Evolutionary conservation across 2,329 filamentous ascomycete genomes (phyloP).

Genomic region (Tolypocladium pustulatum): DNA sequence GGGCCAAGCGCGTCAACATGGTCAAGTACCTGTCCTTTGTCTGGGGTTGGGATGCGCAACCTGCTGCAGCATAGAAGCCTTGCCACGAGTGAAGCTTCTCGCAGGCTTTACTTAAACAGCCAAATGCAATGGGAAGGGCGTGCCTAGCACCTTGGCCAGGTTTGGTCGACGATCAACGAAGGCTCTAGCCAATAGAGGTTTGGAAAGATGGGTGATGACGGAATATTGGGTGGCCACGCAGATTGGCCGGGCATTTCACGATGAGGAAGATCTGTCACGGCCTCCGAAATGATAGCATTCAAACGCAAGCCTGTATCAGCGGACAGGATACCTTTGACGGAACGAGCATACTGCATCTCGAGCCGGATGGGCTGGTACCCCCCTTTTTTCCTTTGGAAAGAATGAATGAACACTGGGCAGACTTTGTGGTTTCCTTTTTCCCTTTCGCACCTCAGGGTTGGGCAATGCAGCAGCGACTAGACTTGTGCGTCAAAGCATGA

Average conservation of each 20-base stretch:
- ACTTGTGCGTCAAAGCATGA: not conserved
- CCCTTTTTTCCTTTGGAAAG: not conserved
- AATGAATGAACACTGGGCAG: not conserved
- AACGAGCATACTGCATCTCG: not conserved
- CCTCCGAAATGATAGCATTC: not conserved
- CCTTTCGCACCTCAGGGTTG: not conserved
- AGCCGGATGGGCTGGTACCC: not conserved
- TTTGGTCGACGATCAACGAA: not conserved
- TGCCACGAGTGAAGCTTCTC: not conserved
- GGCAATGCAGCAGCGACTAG: not conserved
- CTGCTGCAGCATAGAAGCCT: not conserved
- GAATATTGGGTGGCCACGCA: not conserved
- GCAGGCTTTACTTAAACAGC: not conserved
- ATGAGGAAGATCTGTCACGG: not conserved
- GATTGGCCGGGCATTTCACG: not conserved
- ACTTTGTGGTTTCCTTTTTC: not conserved
- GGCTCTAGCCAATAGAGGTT: not conserved
- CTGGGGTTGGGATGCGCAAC: slow-evolving; percentile 83
- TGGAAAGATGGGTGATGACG: not conserved
- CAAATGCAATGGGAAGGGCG: not conserved
- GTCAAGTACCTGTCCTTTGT: slow-evolving; percentile 85
- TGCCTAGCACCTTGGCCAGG: not conserved
- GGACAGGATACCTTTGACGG: not conserved
- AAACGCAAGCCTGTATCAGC: not conserved
- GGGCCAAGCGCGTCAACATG: slow-evolving; percentile 95